A percentile compares a stretch with the other conserved stretches of the same genome.
Evolutionary conservation across 768 basidiomycete genomes (phyloP).

Genomic region (Mycena haematopus): DNA sequence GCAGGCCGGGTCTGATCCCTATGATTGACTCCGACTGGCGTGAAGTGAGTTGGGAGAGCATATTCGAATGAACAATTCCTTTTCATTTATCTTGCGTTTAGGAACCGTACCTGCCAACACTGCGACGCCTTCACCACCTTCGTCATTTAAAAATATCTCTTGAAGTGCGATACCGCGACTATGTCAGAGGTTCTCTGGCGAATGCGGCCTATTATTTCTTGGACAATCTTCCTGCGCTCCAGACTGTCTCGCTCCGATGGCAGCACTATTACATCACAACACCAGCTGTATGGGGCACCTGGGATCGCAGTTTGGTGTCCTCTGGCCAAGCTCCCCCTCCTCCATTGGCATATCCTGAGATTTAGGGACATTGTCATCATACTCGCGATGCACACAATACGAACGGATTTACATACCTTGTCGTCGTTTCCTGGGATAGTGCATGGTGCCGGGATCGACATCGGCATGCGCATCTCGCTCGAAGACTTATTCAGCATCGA

Average conservation of each 20-base stretch:
- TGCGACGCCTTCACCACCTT: not conserved
- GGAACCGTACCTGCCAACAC: no score
- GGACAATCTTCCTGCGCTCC: not conserved
- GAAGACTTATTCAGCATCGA: no score
- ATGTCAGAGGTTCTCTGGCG: not conserved
- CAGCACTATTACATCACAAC: not conserved
- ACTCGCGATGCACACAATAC: no score
- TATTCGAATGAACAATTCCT: not conserved
- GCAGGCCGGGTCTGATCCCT: no score
- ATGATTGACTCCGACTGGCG: not conserved
- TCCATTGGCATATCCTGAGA: no score
- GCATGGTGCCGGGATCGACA: no score
- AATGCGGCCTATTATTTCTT: not conserved
- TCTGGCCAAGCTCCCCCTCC: no score
- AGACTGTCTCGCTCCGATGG: not conserved
- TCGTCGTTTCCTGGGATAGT: no score
- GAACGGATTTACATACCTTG: no score
- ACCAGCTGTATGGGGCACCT: not conserved
- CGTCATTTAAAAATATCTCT: not conserved
- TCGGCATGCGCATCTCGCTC: no score
- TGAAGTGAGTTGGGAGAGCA: not conserved
- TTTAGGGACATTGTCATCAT: not conserved
- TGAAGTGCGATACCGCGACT: not conserved
- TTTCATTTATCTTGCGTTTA: not conserved
- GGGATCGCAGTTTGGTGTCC: not conserved